A percentile compares a stretch with the other conserved stretches of the same genome.
Evolutionary conservation across 2,329 filamentous ascomycete species (phyloP).

Genomic region (Fusarium fujikuroi): DNA sequence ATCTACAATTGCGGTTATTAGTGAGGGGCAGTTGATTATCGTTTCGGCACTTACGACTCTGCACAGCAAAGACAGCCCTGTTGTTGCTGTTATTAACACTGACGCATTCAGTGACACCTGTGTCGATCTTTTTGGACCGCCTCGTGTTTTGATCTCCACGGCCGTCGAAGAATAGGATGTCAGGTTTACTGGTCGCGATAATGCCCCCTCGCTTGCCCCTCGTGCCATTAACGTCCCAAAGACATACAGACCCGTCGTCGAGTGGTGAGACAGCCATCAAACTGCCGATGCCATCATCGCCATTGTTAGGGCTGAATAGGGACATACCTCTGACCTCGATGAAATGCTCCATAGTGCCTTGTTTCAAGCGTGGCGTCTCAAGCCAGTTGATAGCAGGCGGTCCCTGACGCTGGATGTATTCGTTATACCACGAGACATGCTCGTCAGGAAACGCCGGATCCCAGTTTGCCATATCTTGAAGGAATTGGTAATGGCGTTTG

Average conservation of each 20-base stretch:
- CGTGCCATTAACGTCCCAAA: slow-evolving; percentile 80
- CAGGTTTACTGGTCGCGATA: slow-evolving; percentile 71
- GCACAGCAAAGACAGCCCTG: slow-evolving; percentile 82
- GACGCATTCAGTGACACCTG: slow-evolving; percentile 81
- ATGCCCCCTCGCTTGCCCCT: slow-evolving; percentile 68
- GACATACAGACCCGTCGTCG: slow-evolving; percentile 86
- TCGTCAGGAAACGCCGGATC: slow-evolving; percentile 81
- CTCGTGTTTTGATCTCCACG: slow-evolving; percentile 56
- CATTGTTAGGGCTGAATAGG: slow-evolving; percentile 66
- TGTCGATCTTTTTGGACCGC: slow-evolving; percentile 74
- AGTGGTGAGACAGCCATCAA: slow-evolving; percentile 77
- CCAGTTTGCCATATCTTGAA: slow-evolving; percentile 79
- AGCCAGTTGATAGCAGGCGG: slow-evolving; percentile 82
- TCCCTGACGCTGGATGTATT: slow-evolving; percentile 85
- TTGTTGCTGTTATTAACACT: slow-evolving; percentile 76
- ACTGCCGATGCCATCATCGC: slow-evolving; percentile 57
- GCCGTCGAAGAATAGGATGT: slow-evolving; percentile 71
- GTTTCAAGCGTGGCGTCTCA: slow-evolving; percentile 65
- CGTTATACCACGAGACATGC: slow-evolving; percentile 83
- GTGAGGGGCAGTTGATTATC: not conserved
- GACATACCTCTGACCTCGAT: slow-evolving; percentile 80
- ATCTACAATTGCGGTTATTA: slow-evolving; percentile 46
- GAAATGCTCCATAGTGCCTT: slow-evolving; percentile 56
- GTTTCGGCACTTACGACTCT: slow-evolving; percentile 65
- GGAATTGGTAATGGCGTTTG: slow-evolving; percentile 36